A percentile compares a stretch with the other conserved stretches of the same genome.
Evolutionary conservation across 352 stramenopile species (phyloP).

Genomic region (Halophytophthora batemanensis): DNA sequence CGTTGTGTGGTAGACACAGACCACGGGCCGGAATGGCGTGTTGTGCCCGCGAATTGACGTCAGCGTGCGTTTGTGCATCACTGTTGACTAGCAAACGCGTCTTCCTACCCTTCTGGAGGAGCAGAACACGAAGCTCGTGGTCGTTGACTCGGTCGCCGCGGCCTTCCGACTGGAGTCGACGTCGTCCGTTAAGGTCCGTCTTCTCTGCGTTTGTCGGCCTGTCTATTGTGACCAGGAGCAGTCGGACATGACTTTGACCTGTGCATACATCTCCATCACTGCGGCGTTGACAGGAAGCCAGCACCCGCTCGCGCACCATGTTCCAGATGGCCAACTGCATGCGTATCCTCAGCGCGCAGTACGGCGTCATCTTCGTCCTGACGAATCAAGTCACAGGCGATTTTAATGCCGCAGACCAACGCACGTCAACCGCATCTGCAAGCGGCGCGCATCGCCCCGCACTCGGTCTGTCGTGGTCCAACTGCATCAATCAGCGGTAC

Average conservation of each 20-base stretch:
- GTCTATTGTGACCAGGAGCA: background rate
- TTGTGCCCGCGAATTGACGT: background rate
- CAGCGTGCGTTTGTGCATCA: background rate
- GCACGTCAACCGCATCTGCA: conserved; percentile 11
- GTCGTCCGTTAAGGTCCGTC: conserved; percentile 50
- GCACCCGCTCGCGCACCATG: conserved; percentile 68
- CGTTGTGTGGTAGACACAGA: background rate
- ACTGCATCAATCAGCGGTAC: conserved; percentile 83
- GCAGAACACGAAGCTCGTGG: conserved; percentile 75
- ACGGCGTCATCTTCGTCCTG: conserved; percentile 67
- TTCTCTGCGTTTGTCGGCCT: background rate
- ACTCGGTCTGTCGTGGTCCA: conserved; percentile 76
- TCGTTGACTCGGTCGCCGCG: conserved; percentile 78
- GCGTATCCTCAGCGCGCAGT: conserved; percentile 78
- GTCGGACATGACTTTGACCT: no score
- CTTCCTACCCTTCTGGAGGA: conserved; percentile 63
- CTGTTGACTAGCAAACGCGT: conserved; percentile 45
- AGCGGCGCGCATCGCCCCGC: conserved; percentile 45
- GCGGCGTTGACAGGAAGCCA: conserved; percentile 40
- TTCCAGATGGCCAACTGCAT: conserved; percentile 85
- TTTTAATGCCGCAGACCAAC: conserved; percentile 19
- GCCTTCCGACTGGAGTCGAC: conserved; percentile 74
- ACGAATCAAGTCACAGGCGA: conserved; percentile 83
- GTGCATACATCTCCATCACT: background rate
- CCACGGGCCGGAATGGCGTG: no score